Base-by-base conservation (phyloP, 345 rosid genomes). In the Nephelium lappaceum region DNA sequence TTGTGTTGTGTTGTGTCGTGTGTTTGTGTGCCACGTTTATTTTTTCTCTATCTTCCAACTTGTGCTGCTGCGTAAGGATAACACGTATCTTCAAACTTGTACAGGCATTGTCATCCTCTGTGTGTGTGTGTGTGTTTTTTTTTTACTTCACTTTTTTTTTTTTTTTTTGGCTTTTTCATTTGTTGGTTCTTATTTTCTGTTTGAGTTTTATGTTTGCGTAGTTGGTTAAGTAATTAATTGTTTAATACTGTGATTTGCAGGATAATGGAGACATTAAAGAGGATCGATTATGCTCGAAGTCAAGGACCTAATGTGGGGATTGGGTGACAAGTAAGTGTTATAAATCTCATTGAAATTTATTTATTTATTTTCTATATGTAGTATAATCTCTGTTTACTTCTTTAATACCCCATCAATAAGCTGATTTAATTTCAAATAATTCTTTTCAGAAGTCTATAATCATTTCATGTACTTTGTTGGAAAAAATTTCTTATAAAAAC, bases 161-260 rank as follows among this genome's bases (percentile, higher is more conserved):
- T 31, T 31, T 31, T 31, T 31, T 31, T 1, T 2, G 36, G 36
- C n/a, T 31, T 31, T 31, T 14, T 5, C 18, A 1, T 67, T 18
- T 19, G 24, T 43, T 4, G 15, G 11, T 24, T 5, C 12, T 78
- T 36, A 5, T 77, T 73, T 4, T 38, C 10, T 41, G 7, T 0
- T 31, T 1, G 5, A 0, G 27, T 21, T 53, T 66, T 61, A 8
- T 53, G 14, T 55, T 69, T 73, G 51, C 51, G 8, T n/a, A n/a
- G 23, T 38, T 65, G 21, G 61, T 15, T 61, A 0, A 41, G 8
- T 25, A 12, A 6, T 69, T 47, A 27, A 60, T 18, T 43, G 10
- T 61, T 43, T 6, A 6, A 9, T 76, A 23, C 8, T 31, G 19
- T 69, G 58, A 74, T 79, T 77, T 65, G 85, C 85, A 82, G 87